phyloP scores from a whole-genome alignment of 257 asterid genomes.

The Anisodus acutangulus region DNA sequence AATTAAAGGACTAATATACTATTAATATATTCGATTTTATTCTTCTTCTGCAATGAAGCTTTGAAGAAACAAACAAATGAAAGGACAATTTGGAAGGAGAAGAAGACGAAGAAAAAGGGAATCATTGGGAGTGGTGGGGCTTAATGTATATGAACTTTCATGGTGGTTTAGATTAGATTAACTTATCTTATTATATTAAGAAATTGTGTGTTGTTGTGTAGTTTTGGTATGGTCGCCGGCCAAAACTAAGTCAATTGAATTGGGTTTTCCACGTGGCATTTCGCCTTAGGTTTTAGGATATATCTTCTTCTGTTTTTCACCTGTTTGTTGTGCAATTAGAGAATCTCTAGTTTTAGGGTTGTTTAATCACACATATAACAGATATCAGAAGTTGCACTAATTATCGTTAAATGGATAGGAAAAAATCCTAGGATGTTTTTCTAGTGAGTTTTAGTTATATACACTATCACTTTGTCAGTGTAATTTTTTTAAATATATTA shows the following conservation, averaged over 20 bases:
- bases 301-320: too few relatives aligned
- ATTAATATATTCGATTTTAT: conserved; percentile 9
- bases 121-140: conserved; percentile 39
- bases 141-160: conserved; percentile 5
- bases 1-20: too few relatives aligned
- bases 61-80: conserved; percentile 44
- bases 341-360: conserved; percentile 5
- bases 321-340: neutral
- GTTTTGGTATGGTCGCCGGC: conserved; percentile 27
- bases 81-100: conserved; percentile 52
- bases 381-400: too few relatives aligned
- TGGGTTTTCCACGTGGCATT: conserved; percentile 12
- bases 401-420: too few relatives aligned
- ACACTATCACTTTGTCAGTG: too few relatives aligned
- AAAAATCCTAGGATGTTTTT: too few relatives aligned
- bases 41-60: conserved; percentile 34
- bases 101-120: conserved; percentile 27
- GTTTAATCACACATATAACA: neutral
- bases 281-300: too few relatives aligned
- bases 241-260: conserved; percentile 22
- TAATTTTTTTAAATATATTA: too few relatives aligned
- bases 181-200: neutral
- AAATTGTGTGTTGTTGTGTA: neutral
- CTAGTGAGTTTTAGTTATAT: too few relatives aligned
- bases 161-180: conserved; percentile 7